Conservation (phyloP, 148 eudicot species). For the Persicaria maculosa region DNA sequence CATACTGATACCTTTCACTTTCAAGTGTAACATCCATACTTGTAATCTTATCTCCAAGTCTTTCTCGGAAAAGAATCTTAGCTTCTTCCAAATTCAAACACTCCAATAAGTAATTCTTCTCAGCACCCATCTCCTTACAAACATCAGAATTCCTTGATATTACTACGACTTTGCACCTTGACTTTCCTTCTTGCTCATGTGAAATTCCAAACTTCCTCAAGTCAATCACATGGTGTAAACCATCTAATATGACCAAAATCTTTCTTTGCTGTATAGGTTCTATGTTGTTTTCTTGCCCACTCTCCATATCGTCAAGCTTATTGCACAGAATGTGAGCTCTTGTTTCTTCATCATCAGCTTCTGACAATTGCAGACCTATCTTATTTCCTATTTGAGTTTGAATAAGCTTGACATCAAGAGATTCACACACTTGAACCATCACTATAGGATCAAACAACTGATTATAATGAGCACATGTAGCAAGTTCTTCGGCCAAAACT, state of each 20-base stretch:
- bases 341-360: neutral
- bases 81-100: neutral
- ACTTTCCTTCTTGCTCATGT: neutral
- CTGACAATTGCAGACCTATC: neutral
- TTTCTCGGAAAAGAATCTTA: neutral
- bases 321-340: neutral
- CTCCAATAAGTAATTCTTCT: neutral
- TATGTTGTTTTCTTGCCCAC: neutral
- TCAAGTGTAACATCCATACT: neutral
- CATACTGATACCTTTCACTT: neutral
- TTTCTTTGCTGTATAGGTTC: neutral
- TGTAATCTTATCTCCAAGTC: neutral
- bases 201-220: neutral
- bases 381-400: neutral
- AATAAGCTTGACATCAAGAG: neutral
- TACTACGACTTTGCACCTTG: neutral
- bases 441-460: neutral
- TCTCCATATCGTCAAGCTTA: neutral
- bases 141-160: neutral
- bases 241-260: conserved; percentile 1
- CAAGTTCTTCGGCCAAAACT: neutral
- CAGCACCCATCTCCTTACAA: neutral
- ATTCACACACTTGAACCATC: neutral
- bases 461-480: neutral
- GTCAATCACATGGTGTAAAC: neutral